Percentiles rank a stretch among this genome's conserved stretches.
Evolutionary conservation across 116 monocot genomes (phyloP).

Genomic region (Posidonia oceanica): DNA sequence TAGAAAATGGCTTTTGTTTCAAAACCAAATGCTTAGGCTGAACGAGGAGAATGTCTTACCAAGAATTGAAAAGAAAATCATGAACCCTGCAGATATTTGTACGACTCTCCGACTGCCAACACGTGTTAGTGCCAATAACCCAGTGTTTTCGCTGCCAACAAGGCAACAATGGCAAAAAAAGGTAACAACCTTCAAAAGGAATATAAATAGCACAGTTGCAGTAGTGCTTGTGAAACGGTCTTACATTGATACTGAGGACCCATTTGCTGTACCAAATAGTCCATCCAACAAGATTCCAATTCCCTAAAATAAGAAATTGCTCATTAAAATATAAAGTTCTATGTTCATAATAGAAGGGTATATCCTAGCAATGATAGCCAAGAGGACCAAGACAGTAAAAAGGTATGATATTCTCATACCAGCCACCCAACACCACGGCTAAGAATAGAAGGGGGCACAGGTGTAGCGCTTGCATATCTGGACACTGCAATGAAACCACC

Average conservation of each 20-base stretch:
- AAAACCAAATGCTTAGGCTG: too few relatives aligned
- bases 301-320: conserved; percentile 30
- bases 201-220: not conserved
- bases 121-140: conserved; percentile 78
- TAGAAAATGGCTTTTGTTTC: too few relatives aligned
- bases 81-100: conserved; percentile 92
- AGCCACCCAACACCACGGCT: conserved; percentile 95
- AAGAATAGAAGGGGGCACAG: conserved; percentile 74
- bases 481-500: conserved; percentile 81
- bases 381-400: not conserved
- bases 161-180: not conserved
- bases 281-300: conserved; percentile 72
- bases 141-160: conserved; percentile 70
- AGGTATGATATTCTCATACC: conserved; percentile 16
- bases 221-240: not conserved
- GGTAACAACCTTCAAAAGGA: too few relatives aligned
- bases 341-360: not conserved
- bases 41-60: conserved; percentile 21
- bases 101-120: conserved; percentile 91
- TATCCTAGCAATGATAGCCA: too few relatives aligned
- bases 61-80: conserved; percentile 91
- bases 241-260: conserved; percentile 80
- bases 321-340: not conserved
- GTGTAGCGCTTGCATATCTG: conserved; percentile 87
- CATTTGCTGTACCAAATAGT: too few relatives aligned